Evolutionary conservation across 2,329 filamentous ascomycete species (phyloP).

Genomic region (Stagonosporopsis tanaceti): DNA sequence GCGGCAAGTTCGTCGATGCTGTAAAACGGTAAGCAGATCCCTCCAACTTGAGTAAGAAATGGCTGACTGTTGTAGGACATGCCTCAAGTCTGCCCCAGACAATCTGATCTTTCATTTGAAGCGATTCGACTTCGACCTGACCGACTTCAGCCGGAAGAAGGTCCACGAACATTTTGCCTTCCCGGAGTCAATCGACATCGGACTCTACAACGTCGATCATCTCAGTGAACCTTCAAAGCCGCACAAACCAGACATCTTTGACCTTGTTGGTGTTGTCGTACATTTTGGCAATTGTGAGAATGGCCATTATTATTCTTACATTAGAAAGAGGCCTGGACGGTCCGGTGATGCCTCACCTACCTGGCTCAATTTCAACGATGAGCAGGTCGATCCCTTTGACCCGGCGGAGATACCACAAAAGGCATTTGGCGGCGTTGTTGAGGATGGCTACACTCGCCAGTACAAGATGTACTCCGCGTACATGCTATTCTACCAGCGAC

Average conservation of each 20-base stretch:
- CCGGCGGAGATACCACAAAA: conserved; percentile 73
- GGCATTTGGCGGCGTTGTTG: conserved; percentile 67
- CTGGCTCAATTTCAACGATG: conserved; percentile 97
- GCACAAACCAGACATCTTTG: conserved; percentile 77
- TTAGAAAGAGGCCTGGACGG: conserved; percentile 75
- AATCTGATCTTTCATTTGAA: conserved; percentile 96
- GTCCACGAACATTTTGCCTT: conserved; percentile 97
- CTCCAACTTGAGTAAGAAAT: not conserved
- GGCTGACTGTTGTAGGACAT: conserved; percentile 66
- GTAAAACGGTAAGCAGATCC: conserved; percentile 73
- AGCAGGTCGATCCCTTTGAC: conserved; percentile 80
- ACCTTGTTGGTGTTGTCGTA: conserved; percentile 93
- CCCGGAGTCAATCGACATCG: conserved; percentile 82
- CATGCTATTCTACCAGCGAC: conserved; percentile 96
- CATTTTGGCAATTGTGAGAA: conserved; percentile 93
- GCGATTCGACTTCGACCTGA: conserved; percentile 81
- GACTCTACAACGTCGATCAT: conserved; percentile 86
- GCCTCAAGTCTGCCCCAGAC: conserved; percentile 89
- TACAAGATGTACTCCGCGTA: conserved; percentile 74
- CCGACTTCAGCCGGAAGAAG: conserved; percentile 82
- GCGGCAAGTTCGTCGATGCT: conserved; percentile 82
- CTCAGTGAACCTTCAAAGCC: conserved; percentile 69
- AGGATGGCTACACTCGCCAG: conserved; percentile 39
- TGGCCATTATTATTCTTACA: conserved; percentile 97
- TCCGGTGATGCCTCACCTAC: conserved; percentile 53